Base-by-base conservation (phyloP, 805 yeast species). In the Kodamaea lidongshanica region DNA sequence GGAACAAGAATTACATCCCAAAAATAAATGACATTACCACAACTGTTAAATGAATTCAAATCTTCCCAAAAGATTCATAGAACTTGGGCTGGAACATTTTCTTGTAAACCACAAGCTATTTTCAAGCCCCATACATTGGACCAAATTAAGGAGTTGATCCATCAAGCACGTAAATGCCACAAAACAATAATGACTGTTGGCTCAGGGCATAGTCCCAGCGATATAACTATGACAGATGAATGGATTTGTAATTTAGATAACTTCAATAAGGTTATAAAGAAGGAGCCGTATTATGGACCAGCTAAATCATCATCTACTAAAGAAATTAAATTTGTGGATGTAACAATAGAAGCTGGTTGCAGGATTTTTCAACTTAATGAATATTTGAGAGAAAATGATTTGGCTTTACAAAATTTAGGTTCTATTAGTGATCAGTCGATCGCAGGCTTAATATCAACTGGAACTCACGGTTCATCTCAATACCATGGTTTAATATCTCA, bases 391-490 rank as follows among this genome's bases (percentile, higher is more conserved):
- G 39, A 61, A 8, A 67, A 72, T 39, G 79, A 81, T 1, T 70
- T 85, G 36, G 94, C 95, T 4, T 64, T 89, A 35, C 97, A 89
- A 56, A 89, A 83, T 47, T 63, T 92, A 46, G 97, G 97, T 1
- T 87, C 96, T 1, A 89, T 89, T 32, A 77, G 92, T 23, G 96
- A 86, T 39, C 97, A 89, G 53, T 82, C 94, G 10, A 67, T 87
- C 15, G 97, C 94, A 3, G 98, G 98, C n/a, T 77, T 88, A 41
- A 86, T 92, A 25, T 81, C 95, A 2, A 89, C 97, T 0, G 97
- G 97, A 16, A 87, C 97, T 0, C 98, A 89, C 50, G 98, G 98
- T 6, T 82, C 96, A 0, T 79, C 95, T 7, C 94, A 89, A 23
- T 84, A 71, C 52, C 97, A 92, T 48, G 96, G 97, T 1, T 65